These are phyloP conservation scores for Trichoderma oligosporum DNA, from an alignment of 2,329 filamentous ascomycete genomes.

Conservation along the genomic window DNA sequence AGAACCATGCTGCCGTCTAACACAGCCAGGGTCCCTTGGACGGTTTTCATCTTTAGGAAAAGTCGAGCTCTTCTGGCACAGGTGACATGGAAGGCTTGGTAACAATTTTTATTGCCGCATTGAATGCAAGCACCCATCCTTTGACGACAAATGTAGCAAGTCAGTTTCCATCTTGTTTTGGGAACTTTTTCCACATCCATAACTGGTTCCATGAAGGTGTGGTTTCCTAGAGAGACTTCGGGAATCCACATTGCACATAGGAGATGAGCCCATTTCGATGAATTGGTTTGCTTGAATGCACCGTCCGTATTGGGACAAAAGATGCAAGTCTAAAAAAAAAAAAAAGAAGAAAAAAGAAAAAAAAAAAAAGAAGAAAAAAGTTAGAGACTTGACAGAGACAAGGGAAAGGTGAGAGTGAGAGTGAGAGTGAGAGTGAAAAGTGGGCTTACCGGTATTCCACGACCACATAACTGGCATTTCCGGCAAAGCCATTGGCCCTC, in stretches of 20 bases:
- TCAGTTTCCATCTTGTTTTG: slow-evolving; percentile 86
- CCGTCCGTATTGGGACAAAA: slow-evolving; percentile 98
- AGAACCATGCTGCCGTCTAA: slow-evolving; percentile 76
- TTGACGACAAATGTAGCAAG: slow-evolving; percentile 95
- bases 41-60: slow-evolving; percentile 95
- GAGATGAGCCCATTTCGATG: slow-evolving; percentile 93
- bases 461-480: slow-evolving; percentile 92
- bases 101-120: slow-evolving; percentile 96
- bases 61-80: slow-evolving; percentile 84
- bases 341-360: not conserved
- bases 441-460: slow-evolving; percentile 70
- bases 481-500: slow-evolving; percentile 98
- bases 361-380: not conserved
- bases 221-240: slow-evolving; percentile 90
- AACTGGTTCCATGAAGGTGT: slow-evolving; percentile 96
- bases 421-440: not conserved
- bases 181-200: slow-evolving; percentile 98
- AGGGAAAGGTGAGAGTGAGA: not conserved
- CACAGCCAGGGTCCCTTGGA: slow-evolving; percentile 71
- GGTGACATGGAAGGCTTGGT: slow-evolving; percentile 94
- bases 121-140: slow-evolving; percentile 98
- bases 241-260: slow-evolving; percentile 98
- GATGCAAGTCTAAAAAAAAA: slow-evolving; percentile 70
- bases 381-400: not conserved
- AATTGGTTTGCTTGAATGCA: slow-evolving; percentile 96